phyloP scores from a whole-genome alignment of 352 stramenopile species.

The Globisporangium spinosum region DNA sequence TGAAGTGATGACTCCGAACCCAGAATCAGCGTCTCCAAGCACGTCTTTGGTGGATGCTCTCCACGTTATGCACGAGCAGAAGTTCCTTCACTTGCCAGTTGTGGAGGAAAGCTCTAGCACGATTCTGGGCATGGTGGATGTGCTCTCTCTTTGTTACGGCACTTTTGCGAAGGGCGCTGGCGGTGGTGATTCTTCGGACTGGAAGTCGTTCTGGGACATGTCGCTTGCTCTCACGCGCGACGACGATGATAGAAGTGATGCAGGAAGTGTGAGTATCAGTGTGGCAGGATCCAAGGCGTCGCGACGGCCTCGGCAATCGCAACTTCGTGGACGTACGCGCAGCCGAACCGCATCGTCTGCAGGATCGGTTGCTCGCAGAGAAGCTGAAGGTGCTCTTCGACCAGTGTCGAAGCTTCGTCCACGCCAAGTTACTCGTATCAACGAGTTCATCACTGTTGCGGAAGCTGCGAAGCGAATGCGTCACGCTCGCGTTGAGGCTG shows the following conservation, averaged over 20 bases:
- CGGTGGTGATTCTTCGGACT: slow-evolving; percentile 65
- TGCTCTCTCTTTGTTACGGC: slow-evolving; percentile 86
- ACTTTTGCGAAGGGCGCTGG: slow-evolving; percentile 76
- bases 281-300: slow-evolving; percentile 50
- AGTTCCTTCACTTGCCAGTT: slow-evolving; percentile 96
- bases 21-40: slow-evolving; percentile 90
- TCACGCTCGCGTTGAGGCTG: slow-evolving; percentile 76
- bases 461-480: slow-evolving; percentile 82
- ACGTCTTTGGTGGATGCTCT: slow-evolving; percentile 95
- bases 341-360: slow-evolving; percentile 47
- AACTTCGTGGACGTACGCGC: slow-evolving; percentile 29
- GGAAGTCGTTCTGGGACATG: slow-evolving; percentile 88
- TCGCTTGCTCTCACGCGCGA: slow-evolving; percentile 73
- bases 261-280: slow-evolving; percentile 52
- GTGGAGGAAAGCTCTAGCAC: slow-evolving; percentile 77
- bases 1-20: slow-evolving; percentile 96
- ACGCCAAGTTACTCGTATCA: slow-evolving; percentile 77
- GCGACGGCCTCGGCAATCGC: slow-evolving; percentile 24
- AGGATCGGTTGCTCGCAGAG: slow-evolving; percentile 42
- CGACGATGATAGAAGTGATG: slow-evolving; percentile 70
- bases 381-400: slow-evolving; percentile 62
- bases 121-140: slow-evolving; percentile 85
- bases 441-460: slow-evolving; percentile 83
- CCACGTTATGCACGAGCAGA: slow-evolving; percentile 98
- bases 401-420: slow-evolving; percentile 79